These are phyloP conservation scores for Penicillium atrosanguineum DNA, from an alignment of 495 filamentous ascomycete species.

Conservation along the genomic window DNA sequence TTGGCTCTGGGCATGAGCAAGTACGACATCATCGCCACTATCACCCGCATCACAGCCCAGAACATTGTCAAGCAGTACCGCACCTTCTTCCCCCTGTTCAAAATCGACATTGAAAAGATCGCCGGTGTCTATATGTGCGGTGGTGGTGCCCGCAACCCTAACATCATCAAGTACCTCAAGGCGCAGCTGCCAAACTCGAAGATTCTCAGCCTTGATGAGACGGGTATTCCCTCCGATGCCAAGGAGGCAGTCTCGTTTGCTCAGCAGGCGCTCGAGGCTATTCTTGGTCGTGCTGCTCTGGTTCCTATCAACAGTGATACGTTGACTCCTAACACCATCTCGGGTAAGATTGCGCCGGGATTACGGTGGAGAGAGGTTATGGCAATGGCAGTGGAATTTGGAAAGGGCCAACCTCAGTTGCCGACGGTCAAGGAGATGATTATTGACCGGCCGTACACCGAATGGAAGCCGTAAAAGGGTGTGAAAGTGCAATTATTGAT, in stretches of 20 bases:
- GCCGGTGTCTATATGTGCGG: slow-evolving; percentile 48
- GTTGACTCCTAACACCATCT: slow-evolving; percentile 8
- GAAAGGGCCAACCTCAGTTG: slow-evolving; percentile 2
- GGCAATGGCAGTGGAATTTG: slow-evolving; percentile 5
- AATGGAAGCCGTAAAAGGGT: slow-evolving; percentile 1
- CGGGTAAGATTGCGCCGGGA: slow-evolving; percentile 5
- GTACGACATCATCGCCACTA: slow-evolving; percentile 49
- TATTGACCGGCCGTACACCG: slow-evolving; percentile 7
- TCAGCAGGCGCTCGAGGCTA: slow-evolving; percentile 33
- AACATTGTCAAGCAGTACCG: slow-evolving; percentile 49
- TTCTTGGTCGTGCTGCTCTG: slow-evolving; percentile 5
- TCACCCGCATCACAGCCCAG: slow-evolving; percentile 52
- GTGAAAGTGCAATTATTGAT: not conserved
- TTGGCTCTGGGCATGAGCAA: slow-evolving; percentile 26
- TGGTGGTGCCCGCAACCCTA: slow-evolving; percentile 53
- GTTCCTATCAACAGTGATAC: slow-evolving; percentile 9
- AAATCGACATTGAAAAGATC: slow-evolving; percentile 42
- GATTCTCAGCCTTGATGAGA: slow-evolving; percentile 49
- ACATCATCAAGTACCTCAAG: slow-evolving; percentile 48
- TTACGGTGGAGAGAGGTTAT: slow-evolving; percentile 4
- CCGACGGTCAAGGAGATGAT: slow-evolving; percentile 6
- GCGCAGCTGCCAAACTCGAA: slow-evolving; percentile 36
- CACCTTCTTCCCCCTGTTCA: slow-evolving; percentile 36
- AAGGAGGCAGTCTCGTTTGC: slow-evolving; percentile 56
- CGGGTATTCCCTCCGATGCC: slow-evolving; percentile 44